A percentile compares a stretch with the other conserved stretches of the same genome.
phyloP scores from a whole-genome alignment of 2,329 filamentous ascomycete genomes.

The Trichoderma endophyticum region DNA sequence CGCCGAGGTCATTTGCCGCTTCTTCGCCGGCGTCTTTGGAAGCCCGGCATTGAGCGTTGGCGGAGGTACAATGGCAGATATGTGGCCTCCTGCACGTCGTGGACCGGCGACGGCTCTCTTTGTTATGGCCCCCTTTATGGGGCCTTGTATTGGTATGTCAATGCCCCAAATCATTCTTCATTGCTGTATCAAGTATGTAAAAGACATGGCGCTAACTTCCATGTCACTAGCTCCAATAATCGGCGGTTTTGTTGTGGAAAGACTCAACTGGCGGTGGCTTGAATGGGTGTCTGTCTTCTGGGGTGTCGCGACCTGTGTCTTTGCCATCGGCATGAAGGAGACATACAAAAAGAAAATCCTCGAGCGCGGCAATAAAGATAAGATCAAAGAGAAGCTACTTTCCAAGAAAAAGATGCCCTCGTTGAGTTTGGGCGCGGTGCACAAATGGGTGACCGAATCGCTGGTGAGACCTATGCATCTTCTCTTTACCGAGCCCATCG shows the following conservation, averaged over 20 bases:
- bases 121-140: conserved; percentile 20
- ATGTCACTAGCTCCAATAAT: conserved; percentile 18
- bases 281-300: conserved; percentile 25
- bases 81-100: conserved; percentile 7
- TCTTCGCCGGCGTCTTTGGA: conserved; percentile 65
- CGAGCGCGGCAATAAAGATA: not conserved
- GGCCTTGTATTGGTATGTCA: conserved; percentile 19
- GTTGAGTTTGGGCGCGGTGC: not conserved
- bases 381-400: not conserved
- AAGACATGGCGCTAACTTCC: not conserved
- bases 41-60: conserved; percentile 73
- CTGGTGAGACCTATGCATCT: conserved; percentile 21
- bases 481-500: conserved; percentile 34
- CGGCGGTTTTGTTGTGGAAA: conserved; percentile 18
- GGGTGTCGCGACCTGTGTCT: conserved; percentile 2
- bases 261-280: conserved; percentile 24
- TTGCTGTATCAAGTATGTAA: not conserved
- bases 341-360: conserved; percentile 11
- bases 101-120: conserved; percentile 15
- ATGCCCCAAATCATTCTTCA: not conserved
- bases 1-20: conserved; percentile 68
- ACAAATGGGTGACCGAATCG: conserved; percentile 6
- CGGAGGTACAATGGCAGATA: conserved; percentile 69
- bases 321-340: not conserved
- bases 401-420: not conserved